Percentiles rank a stretch among this genome's conserved stretches.
phyloP scores from a whole-genome alignment of 2,329 filamentous ascomycete species.

The Phaeosphaeria sp. region DNA sequence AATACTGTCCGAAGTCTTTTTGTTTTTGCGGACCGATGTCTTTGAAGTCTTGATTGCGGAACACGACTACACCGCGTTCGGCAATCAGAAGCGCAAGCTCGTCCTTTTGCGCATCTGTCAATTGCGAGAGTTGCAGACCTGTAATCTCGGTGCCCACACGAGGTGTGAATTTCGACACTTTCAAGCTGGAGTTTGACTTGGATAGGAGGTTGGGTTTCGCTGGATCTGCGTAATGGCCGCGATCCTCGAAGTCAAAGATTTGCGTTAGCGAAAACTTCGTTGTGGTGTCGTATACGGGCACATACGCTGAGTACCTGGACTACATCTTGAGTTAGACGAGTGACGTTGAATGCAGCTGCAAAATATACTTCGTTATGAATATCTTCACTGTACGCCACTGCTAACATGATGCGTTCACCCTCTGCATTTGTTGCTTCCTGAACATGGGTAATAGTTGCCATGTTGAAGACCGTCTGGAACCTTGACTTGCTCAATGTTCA shows the following conservation, averaged over 20 bases:
- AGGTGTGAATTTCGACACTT: slow-evolving; percentile 29
- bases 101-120: slow-evolving; percentile 53
- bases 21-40: slow-evolving; percentile 52
- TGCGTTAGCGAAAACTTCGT: slow-evolving; percentile 49
- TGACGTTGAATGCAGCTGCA: neutral
- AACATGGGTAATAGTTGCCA: slow-evolving; percentile 19
- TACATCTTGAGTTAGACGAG: slow-evolving; percentile 8
- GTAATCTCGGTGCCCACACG: slow-evolving; percentile 35
- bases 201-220: slow-evolving; percentile 51
- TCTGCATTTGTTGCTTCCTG: slow-evolving; percentile 25
- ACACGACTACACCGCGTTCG: slow-evolving; percentile 51
- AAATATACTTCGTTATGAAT: slow-evolving; percentile 22
- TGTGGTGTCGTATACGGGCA: slow-evolving; percentile 46
- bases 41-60: slow-evolving; percentile 56
- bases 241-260: slow-evolving; percentile 51
- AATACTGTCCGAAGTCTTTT: slow-evolving; percentile 54
- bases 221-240: slow-evolving; percentile 51
- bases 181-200: slow-evolving; percentile 32
- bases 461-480: neutral
- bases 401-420: slow-evolving; percentile 27
- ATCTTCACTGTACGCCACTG: slow-evolving; percentile 28
- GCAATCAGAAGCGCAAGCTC: slow-evolving; percentile 50
- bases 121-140: slow-evolving; percentile 52
- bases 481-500: neutral
- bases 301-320: slow-evolving; percentile 46